Evolutionary conservation across 495 filamentous ascomycete species (phyloP), one percentile per base, ranked within the genome.

Genomic region (Neurospora tetraspora): DNA sequence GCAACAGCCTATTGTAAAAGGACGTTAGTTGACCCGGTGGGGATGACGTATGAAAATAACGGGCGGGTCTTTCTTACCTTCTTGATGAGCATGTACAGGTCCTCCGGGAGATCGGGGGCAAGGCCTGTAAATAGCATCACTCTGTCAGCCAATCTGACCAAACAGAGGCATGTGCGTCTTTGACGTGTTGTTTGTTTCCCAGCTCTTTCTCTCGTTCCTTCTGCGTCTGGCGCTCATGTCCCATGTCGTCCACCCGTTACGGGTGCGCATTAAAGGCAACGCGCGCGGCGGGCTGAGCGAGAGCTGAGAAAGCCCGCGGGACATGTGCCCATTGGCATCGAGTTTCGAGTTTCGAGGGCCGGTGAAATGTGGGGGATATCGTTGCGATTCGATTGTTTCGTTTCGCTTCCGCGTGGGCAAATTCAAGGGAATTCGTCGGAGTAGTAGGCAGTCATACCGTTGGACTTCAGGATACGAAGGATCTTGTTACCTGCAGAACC

Each of bases 41-140:
- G n/a, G 36, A 27, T 36, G 14, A 18, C 16, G 42, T 16, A 10
- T 12, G 2, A 9, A 34, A 73, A 31, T n/a, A 12, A 14, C 36
- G 9, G 9, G 36, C 59, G 37, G 23, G 59, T 10, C 7, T n/a
- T 43, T 36, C 84, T 77, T 83, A 94, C 94, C 93, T 99, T 99
- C 91, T 97, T 98, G 91, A 99, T 98, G 83, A 99, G 90, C 92
- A 94, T 93, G 89, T 93, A 65, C 27, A 99, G 90, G 85, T 98
- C 96, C 89, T 98, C 96, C 77, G 96, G 96, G 78, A 98, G 91
- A 82, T 97, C 93, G 78, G 96, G 96, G 75, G 95, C 94, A 82
- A 99, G 93, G 87, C 96, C 96, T 99, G 85, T 86, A 76, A 77
- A 80, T 65, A 65, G 82, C 84, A 90, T 96, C 94, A 88, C 94